Evolutionary conservation across 176 grass and related monocot species (phyloP).

Genomic region (Oryza longistaminata): DNA sequence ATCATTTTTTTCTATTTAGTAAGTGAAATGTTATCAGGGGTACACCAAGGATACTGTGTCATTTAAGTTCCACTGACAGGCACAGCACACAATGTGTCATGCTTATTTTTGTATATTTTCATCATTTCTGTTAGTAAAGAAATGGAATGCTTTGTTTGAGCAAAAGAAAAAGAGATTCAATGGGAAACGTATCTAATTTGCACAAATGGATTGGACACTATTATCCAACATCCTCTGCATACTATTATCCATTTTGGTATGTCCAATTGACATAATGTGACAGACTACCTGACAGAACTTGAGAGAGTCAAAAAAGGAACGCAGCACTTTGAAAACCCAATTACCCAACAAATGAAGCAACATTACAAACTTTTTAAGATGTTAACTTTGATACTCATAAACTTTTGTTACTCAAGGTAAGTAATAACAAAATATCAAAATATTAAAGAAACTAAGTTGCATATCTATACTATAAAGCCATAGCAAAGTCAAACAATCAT

Average conservation of each 20-base stretch:
- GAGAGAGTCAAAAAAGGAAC: background rate
- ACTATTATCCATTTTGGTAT: background rate
- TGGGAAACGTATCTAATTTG: background rate
- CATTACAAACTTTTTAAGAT: background rate
- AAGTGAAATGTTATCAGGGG: background rate
- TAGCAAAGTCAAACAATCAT: background rate
- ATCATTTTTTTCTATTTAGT: background rate
- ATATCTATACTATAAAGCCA: slow-evolving; percentile 11
- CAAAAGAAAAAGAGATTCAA: background rate
- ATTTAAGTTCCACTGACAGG: background rate
- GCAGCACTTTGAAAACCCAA: background rate
- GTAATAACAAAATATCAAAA: too few species aligned
- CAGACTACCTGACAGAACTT: background rate
- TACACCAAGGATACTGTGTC: background rate
- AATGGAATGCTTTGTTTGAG: background rate
- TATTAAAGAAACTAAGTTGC: background rate
- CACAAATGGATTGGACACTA: background rate
- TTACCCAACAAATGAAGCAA: background rate
- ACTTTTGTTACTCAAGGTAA: background rate
- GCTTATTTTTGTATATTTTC: background rate
- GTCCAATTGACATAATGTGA: background rate
- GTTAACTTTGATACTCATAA: background rate
- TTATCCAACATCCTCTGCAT: background rate
- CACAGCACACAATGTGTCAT: background rate
- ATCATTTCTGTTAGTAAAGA: background rate